Percentiles rank a stretch among this genome's conserved stretches.
These are phyloP conservation scores for Cyclostephanos invisitatus DNA, from an alignment of 108 stramenopile species.

Conservation along the genomic window DNA sequence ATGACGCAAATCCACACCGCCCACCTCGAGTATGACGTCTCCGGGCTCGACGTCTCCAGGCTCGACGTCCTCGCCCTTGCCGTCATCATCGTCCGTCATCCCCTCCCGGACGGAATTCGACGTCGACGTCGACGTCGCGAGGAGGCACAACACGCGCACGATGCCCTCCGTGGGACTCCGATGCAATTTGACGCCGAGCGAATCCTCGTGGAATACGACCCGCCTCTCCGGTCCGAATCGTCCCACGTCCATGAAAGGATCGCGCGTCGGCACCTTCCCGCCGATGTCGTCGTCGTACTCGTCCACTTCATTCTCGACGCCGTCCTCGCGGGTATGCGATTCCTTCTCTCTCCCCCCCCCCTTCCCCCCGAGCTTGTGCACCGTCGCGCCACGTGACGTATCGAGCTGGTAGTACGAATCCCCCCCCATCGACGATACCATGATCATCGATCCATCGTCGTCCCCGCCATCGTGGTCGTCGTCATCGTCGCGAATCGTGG, in stretches of 20 bases:
- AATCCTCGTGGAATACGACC: slow-evolving; percentile 66
- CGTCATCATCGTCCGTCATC: slow-evolving; percentile 16
- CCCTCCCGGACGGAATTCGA: neutral
- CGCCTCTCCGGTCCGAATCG: slow-evolving; percentile 67
- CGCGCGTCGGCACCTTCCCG: neutral
- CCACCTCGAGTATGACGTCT: slow-evolving; percentile 83
- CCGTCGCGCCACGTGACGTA: slow-evolving; percentile 3
- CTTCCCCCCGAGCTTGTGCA: slow-evolving; percentile 3
- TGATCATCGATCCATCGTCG: slow-evolving; percentile 1
- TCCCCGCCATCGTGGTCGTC: slow-evolving; percentile 30
- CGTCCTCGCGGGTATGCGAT: too few relatives aligned
- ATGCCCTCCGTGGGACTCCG: slow-evolving; percentile 76
- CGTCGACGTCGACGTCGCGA: slow-evolving; percentile 5
- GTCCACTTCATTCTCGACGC: neutral
- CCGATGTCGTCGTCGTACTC: neutral
- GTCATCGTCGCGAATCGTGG: slow-evolving; percentile 37
- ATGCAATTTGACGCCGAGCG: slow-evolving; percentile 83
- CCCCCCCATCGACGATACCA: neutral
- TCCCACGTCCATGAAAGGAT: slow-evolving; percentile 29
- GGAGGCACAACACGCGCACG: slow-evolving; percentile 74
- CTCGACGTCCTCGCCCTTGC: slow-evolving; percentile 7
- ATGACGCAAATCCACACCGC: slow-evolving; percentile 75
- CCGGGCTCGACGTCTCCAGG: slow-evolving; percentile 69
- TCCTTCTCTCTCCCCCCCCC: too few relatives aligned
- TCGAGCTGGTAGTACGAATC: slow-evolving; percentile 34